These are phyloP conservation scores for Oleoguttula mirabilis DNA, from an alignment of 495 filamentous ascomycete species.

Conservation along the genomic window DNA sequence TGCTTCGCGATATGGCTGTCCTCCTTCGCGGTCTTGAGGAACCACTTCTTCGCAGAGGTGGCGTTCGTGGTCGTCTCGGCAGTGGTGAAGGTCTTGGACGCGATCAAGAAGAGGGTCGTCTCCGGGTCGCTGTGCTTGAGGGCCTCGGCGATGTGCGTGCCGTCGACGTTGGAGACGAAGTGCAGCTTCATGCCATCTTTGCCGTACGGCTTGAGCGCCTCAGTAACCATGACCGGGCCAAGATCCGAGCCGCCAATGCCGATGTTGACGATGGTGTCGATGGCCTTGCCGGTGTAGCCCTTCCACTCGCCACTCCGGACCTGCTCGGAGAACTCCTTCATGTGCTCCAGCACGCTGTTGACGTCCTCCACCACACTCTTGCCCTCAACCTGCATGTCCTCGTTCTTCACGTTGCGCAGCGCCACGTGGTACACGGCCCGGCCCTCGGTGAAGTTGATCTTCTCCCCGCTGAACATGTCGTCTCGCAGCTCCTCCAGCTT, in stretches of 20 bases:
- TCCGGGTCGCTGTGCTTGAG: conserved; percentile 80
- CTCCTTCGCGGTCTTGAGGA: conserved; percentile 76
- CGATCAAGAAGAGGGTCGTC: conserved; percentile 93
- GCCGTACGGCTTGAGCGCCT: conserved; percentile 89
- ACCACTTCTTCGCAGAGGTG: conserved; percentile 93
- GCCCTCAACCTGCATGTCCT: conserved; percentile 86
- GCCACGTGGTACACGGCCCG: conserved; percentile 93
- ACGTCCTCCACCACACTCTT: conserved; percentile 92
- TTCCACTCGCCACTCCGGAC: conserved; percentile 94
- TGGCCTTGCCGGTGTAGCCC: conserved; percentile 94
- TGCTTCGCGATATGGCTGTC: conserved; percentile 77
- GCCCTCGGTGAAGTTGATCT: conserved; percentile 98
- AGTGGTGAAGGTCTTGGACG: conserved; percentile 98
- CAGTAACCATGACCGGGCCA: conserved; percentile 97
- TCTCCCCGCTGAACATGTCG: conserved; percentile 91
- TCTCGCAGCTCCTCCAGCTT: conserved; percentile 84
- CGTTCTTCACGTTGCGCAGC: conserved; percentile 72
- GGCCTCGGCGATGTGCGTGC: conserved; percentile 93
- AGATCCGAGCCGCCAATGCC: conserved; percentile 97
- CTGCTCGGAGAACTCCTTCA: conserved; percentile 93
- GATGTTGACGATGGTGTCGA: conserved; percentile 92
- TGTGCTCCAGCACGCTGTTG: conserved; percentile 83
- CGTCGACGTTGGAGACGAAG: conserved; percentile 99
- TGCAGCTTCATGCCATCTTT: conserved; percentile 74
- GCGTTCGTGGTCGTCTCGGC: conserved; percentile 95